phyloP scores from a whole-genome alignment of 2,329 filamentous ascomycete genomes.

The Xylariomycetidae sp. region DNA sequence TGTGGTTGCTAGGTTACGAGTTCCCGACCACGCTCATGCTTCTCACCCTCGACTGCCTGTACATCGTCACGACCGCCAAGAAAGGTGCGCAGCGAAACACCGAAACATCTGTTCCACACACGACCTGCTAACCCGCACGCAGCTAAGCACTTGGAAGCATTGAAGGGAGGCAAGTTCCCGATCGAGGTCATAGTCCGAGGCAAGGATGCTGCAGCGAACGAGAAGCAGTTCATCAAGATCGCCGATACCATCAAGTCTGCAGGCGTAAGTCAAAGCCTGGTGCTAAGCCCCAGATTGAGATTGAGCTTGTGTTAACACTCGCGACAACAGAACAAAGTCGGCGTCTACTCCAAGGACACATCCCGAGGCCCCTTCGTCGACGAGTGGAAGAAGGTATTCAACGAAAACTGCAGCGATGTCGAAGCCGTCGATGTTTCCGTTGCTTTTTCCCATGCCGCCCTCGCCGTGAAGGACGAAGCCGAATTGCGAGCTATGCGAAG shows the following conservation, averaged over 20 bases:
- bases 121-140: constrained; percentile 26
- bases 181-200: constrained; percentile 87
- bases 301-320: too few species aligned
- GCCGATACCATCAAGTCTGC: constrained; percentile 80
- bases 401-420: constrained; percentile 72
- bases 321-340: constrained; percentile 75
- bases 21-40: constrained; percentile 95
- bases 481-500: constrained; percentile 92
- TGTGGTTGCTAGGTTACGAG: constrained; percentile 98
- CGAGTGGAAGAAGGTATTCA: constrained; percentile 86
- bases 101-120: constrained; percentile 1
- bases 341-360: constrained; percentile 76
- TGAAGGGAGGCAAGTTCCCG: constrained; percentile 88
- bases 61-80: constrained; percentile 92
- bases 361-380: constrained; percentile 86
- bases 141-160: constrained; percentile 89
- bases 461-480: constrained; percentile 90
- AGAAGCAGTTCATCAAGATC: constrained; percentile 81
- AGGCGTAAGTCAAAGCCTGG: constrained; percentile 57
- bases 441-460: constrained; percentile 75
- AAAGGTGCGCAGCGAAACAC: constrained; percentile 72
- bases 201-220: constrained; percentile 87
- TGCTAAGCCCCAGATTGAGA: too few species aligned
- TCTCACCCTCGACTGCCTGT: constrained; percentile 80
- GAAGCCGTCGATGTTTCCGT: constrained; percentile 82